These are phyloP conservation scores for Madurella mycetomatis DNA, from an alignment of 2,329 filamentous ascomycete species.

Conservation along the genomic window DNA sequence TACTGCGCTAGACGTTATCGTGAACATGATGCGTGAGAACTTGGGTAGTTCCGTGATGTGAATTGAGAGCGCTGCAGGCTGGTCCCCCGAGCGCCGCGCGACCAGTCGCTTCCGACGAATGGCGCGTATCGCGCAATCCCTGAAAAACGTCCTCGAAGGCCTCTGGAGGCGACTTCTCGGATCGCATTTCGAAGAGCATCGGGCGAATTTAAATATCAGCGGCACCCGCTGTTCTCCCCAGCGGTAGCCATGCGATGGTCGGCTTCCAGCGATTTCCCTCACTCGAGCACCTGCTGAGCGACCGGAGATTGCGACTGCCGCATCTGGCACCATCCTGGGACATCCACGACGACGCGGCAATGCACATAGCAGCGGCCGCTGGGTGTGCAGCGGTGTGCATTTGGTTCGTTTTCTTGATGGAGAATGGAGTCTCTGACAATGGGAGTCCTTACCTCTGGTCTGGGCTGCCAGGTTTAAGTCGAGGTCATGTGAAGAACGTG, in stretches of 20 bases:
- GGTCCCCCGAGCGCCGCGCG: not conserved
- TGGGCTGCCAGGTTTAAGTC: constrained; percentile 20
- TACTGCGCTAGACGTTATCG: not conserved
- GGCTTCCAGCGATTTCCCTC: not conserved
- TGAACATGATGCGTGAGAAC: not conserved
- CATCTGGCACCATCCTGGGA: not conserved
- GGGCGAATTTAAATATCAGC: too few species aligned
- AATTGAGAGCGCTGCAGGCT: too few species aligned
- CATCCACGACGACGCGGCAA: not conserved
- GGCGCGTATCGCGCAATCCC: not conserved
- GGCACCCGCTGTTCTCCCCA: too few species aligned
- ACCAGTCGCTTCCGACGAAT: not conserved
- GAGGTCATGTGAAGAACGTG: constrained; percentile 29
- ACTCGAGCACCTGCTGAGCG: constrained; percentile 1
- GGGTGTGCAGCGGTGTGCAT: not conserved
- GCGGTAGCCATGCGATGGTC: not conserved
- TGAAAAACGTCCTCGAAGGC: not conserved
- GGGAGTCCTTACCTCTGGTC: constrained; percentile 20
- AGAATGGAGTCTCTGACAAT: not conserved
- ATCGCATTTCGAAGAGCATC: too few species aligned
- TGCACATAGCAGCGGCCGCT: not conserved
- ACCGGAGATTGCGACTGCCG: not conserved
- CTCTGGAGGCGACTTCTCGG: not conserved
- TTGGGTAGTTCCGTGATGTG: not conserved
- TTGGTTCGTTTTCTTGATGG: constrained; percentile 8